Percentiles rank a stretch among this genome's conserved stretches.
phyloP scores from a whole-genome alignment of 306 rosid species.

The Acacia confusa region DNA sequence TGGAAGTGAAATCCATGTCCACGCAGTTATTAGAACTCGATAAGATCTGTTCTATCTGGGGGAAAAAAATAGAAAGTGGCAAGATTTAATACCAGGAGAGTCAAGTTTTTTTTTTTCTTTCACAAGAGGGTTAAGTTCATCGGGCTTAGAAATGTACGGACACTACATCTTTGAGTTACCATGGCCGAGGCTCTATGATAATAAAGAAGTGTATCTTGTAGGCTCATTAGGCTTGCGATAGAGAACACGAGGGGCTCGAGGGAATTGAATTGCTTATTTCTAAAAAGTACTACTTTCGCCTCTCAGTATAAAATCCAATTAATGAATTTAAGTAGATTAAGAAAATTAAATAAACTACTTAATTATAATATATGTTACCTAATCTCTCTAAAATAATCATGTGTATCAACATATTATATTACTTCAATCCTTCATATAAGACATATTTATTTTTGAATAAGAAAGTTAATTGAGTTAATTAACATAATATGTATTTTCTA shows the following conservation, averaged over 20 bases:
- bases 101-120: slow-evolving; percentile 33
- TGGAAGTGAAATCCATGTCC: background rate
- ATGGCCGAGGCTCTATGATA: slow-evolving; percentile 59
- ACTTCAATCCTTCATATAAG: too few relatives aligned
- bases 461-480: too few relatives aligned
- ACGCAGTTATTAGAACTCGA: background rate
- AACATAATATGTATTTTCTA: too few relatives aligned
- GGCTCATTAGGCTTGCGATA: background rate
- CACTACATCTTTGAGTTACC: slow-evolving; percentile 74
- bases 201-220: background rate
- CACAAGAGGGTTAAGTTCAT: slow-evolving; percentile 50
- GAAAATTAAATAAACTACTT: too few relatives aligned
- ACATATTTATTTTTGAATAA: too few relatives aligned
- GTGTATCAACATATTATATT: too few relatives aligned
- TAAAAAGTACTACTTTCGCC: too few relatives aligned
- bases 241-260: background rate
- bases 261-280: slow-evolving; percentile 49
- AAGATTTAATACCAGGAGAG: slow-evolving; percentile 45
- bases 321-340: too few relatives aligned
- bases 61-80: background rate
- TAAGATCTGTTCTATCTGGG: background rate
- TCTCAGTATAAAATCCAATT: too few relatives aligned
- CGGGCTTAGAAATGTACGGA: slow-evolving; percentile 46
- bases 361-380: too few relatives aligned
- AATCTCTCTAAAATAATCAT: too few relatives aligned